Base-by-base conservation (phyloP, 2,329 filamentous ascomycete genomes). In the Aspergillus aculeatus region DNA sequence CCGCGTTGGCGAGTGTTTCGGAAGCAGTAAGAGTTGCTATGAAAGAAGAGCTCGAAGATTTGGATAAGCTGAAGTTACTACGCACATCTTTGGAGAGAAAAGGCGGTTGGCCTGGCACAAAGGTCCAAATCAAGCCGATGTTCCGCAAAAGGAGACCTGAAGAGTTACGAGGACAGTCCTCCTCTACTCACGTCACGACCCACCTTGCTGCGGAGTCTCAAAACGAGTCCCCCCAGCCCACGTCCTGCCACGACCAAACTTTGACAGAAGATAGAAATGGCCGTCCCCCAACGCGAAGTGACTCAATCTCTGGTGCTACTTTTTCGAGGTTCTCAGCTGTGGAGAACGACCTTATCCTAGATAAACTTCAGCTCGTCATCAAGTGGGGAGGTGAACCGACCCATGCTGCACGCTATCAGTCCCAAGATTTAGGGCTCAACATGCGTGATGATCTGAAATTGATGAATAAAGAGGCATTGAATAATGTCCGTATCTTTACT, bases 301-400 rank as follows among this genome's bases (percentile, higher is more conserved):
- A 97, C 70, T 97, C 94, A 0, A 84, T 96, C 60, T 93, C 92
- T 1, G 94, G 90, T 16, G 86, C 96, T 6, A 97, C 93, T 1
- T 89, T 97, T 80, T 98, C 94, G 23, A 89, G 96, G 62, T 96
- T 96, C 62, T 95, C 94, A 6, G 94, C 95, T 0, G 92, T 88
- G 16, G 95, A 98, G 72, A 92, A 98, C 73, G 92, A 93, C 69
- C 83, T 98, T 52, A 89, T 96, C 1, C 83, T 99, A 2, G 96
- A 99, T 74, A 99, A 99, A 76, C 81, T 99, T 35, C 95, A 99
- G 74, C 84, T 99, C 44, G 96, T 99, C 67, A 95, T 99, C 76
- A 99, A 99, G 73, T 99, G 95, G 96, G 95, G 95, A 66, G 95
- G 95, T 47, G 95, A 99, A 74, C 95, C 96, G 12, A 99, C 95